A percentile compares a stretch with the other conserved stretches of the same genome.
Evolutionary conservation across 2,329 filamentous ascomycete species (phyloP).

Genomic region (Xylaria hypoxylon): DNA sequence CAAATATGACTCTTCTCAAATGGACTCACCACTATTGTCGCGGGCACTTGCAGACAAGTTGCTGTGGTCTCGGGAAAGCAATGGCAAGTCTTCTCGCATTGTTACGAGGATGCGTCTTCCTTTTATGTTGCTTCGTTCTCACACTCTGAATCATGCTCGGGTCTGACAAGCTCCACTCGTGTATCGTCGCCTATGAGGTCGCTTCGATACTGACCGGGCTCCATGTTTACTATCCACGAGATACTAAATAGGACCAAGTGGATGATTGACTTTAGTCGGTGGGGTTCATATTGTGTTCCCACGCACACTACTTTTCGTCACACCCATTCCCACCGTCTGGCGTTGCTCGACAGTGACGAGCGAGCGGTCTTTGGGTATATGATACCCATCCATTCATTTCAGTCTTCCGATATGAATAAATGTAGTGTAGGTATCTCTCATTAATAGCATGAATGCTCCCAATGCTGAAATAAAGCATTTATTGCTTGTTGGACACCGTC

Average conservation of each 20-base stretch:
- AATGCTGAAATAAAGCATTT: not conserved
- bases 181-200: slow-evolving; percentile 24
- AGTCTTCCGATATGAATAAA: not conserved
- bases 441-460: not conserved
- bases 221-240: slow-evolving; percentile 29
- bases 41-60: slow-evolving; percentile 16
- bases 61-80: slow-evolving; percentile 22
- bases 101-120: slow-evolving; percentile 33
- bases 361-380: not conserved
- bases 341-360: not conserved
- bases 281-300: slow-evolving; percentile 18
- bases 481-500: not conserved
- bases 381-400: not conserved
- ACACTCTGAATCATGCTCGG: slow-evolving; percentile 17
- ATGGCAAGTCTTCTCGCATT: not conserved
- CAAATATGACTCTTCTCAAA: slow-evolving; percentile 15
- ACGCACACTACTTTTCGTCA: slow-evolving; percentile 1
- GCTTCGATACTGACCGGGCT: slow-evolving; percentile 14
- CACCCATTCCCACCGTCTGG: slow-evolving; percentile 4
- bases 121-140: slow-evolving; percentile 39
- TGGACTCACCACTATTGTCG: slow-evolving; percentile 16
- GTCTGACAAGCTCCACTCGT: slow-evolving; percentile 30
- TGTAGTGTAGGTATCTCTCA: too few species aligned
- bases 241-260: slow-evolving; percentile 33
- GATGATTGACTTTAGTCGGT: slow-evolving; percentile 32